Evolutionary conservation across 768 basidiomycete species (phyloP).

Genomic region (Tylopilus balloui): DNA sequence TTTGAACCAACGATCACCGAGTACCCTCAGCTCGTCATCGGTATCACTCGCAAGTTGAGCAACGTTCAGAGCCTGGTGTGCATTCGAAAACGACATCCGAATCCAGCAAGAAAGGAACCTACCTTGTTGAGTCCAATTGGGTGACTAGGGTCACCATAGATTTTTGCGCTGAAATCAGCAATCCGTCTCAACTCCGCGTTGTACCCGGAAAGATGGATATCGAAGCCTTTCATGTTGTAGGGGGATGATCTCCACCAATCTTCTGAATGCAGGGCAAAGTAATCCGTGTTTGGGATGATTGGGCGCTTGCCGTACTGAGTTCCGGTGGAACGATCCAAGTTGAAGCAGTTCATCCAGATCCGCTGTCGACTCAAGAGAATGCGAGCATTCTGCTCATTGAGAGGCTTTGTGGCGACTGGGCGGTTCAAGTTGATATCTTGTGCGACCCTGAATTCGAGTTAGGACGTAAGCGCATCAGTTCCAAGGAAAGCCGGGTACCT

Average conservation of each 20-base stretch:
- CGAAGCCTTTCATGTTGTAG: constrained; percentile 68
- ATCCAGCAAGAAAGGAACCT: background rate
- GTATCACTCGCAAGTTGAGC: constrained; percentile 59
- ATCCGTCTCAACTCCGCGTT: constrained; percentile 69
- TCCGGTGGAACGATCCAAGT: constrained; percentile 84
- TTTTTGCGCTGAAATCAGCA: constrained; percentile 52
- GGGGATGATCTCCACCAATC: constrained; percentile 68
- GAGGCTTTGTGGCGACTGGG: constrained; percentile 64
- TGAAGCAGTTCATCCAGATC: constrained; percentile 87
- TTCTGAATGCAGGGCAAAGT: constrained; percentile 65
- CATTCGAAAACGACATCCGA: constrained; percentile 2
- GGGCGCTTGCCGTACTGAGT: constrained; percentile 86
- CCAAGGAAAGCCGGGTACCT: constrained; percentile 42
- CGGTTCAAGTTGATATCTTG: constrained; percentile 87
- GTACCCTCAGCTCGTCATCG: constrained; percentile 61
- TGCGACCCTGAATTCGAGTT: constrained; percentile 56
- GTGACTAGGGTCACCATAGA: constrained; percentile 70
- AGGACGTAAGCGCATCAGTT: background rate
- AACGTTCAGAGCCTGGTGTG: constrained; percentile 54
- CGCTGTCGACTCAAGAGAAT: constrained; percentile 88
- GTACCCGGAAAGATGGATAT: constrained; percentile 77
- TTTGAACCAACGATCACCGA: constrained; percentile 55
- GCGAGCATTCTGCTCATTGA: constrained; percentile 76
- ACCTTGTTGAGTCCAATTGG: constrained; percentile 78
- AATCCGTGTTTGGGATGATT: constrained; percentile 73